Evolutionary conservation across 2,329 filamentous ascomycete species (phyloP).

Genomic region (Microsporum canis): DNA sequence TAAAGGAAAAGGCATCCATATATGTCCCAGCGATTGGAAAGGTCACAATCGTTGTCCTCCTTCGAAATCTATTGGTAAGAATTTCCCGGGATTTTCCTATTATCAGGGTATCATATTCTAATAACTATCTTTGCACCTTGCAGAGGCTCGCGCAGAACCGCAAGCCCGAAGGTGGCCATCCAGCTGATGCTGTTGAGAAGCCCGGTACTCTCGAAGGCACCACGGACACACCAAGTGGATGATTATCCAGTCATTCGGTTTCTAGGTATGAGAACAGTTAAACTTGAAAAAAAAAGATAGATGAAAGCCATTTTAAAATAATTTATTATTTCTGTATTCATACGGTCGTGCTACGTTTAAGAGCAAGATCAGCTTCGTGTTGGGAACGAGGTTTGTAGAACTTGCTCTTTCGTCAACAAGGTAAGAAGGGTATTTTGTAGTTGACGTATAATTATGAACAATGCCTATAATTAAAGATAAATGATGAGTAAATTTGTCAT

Average conservation of each 20-base stretch:
- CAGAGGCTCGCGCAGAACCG: conserved; percentile 36
- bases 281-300: not conserved
- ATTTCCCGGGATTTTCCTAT: not conserved
- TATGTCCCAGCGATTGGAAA: conserved; percentile 97
- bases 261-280: not conserved
- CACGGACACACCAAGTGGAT: not conserved
- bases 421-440: not conserved
- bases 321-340: not conserved
- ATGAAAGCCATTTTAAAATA: not conserved
- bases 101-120: conserved; percentile 4
- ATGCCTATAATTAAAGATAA: not conserved
- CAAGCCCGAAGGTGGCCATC: conserved; percentile 29
- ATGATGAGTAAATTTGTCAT: not conserved
- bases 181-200: conserved; percentile 31
- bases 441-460: not conserved
- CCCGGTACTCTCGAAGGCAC: conserved; percentile 30
- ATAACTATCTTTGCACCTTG: not conserved
- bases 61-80: conserved; percentile 78
- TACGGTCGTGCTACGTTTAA: not conserved
- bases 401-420: not conserved
- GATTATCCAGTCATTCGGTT: not conserved
- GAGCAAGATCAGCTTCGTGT: too few species aligned
- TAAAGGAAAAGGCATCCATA: conserved; percentile 93
- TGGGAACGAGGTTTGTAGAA: too few species aligned
- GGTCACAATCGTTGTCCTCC: conserved; percentile 84